Conservation (phyloP, 139 green algal species). For the Tetraselmis striata region DNA sequence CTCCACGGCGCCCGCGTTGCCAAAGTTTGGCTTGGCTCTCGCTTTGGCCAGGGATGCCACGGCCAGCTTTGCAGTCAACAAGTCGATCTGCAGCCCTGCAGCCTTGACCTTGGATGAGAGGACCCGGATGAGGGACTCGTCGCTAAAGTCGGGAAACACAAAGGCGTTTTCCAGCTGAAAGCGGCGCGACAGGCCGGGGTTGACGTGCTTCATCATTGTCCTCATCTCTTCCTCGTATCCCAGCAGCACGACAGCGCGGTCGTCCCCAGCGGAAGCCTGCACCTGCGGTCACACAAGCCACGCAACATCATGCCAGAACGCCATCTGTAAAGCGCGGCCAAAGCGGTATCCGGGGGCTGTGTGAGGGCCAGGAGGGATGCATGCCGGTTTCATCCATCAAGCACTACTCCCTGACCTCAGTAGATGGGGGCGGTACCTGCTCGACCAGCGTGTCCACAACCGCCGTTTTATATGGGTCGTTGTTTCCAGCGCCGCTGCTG, state of each 20-base stretch:
- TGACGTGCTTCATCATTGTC: conserved; percentile 34
- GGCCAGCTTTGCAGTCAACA: too few relatives aligned
- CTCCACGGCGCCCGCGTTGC: conserved; percentile 42
- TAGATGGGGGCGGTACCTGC: too few relatives aligned
- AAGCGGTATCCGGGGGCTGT: too few relatives aligned
- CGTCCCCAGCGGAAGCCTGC: conserved; percentile 40
- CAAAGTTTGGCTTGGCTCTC: conserved; percentile 40
- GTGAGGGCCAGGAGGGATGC: conserved; percentile 37
- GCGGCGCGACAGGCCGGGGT: conserved; percentile 37
- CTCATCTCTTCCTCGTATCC: conserved; percentile 42
- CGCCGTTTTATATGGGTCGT: neutral
- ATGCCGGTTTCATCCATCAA: too few relatives aligned
- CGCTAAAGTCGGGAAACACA: conserved; percentile 36
- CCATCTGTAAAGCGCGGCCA: too few relatives aligned
- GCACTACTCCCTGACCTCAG: too few relatives aligned
- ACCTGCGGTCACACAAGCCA: too few relatives aligned
- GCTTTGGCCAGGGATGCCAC: too few relatives aligned
- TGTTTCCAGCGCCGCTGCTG: neutral
- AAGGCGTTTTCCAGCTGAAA: conserved; percentile 35
- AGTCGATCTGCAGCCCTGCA: too few relatives aligned
- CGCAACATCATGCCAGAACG: too few relatives aligned
- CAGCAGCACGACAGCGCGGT: conserved; percentile 47
- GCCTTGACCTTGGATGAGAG: too few relatives aligned
- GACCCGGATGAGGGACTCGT: conserved; percentile 35
- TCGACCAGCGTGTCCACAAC: neutral